A percentile compares a stretch with the other conserved stretches of the same genome.
Conservation (phyloP, 768 basidiomycete species). For the Leccinum fibrillosum region DNA sequence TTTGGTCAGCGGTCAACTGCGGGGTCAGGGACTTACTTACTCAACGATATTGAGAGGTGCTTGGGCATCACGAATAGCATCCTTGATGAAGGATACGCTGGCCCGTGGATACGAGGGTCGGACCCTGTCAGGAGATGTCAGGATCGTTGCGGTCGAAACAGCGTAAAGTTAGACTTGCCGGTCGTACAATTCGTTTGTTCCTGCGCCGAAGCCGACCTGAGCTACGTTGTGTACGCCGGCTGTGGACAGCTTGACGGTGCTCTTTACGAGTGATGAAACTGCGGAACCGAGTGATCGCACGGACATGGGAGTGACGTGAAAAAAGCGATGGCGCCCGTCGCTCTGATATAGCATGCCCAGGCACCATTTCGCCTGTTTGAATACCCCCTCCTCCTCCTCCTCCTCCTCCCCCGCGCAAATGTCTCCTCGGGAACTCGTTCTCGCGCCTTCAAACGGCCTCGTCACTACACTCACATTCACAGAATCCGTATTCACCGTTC, state of each 20-base stretch:
- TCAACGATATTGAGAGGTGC: constrained; percentile 62
- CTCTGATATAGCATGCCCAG: neutral
- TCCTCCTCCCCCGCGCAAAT: constrained; percentile 7
- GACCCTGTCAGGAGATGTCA: constrained; percentile 40
- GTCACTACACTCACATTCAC: constrained; percentile 26
- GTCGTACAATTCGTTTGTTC: constrained; percentile 84
- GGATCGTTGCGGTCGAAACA: neutral
- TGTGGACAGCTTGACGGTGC: constrained; percentile 26
- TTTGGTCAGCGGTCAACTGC: neutral
- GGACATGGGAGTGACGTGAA: neutral
- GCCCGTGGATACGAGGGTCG: constrained; percentile 79
- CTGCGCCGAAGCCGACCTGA: constrained; percentile 68
- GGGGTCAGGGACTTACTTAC: constrained; percentile 37
- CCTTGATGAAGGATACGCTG: constrained; percentile 60
- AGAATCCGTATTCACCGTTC: constrained; percentile 26
- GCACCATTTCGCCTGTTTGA: neutral
- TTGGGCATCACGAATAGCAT: constrained; percentile 35
- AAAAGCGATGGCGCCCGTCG: neutral
- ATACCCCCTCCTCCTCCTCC: neutral
- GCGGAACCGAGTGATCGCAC: constrained; percentile 3
- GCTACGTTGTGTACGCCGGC: constrained; percentile 60
- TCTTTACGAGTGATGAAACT: neutral
- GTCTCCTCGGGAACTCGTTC: constrained; percentile 19
- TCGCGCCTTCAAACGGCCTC: constrained; percentile 13
- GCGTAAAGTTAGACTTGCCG: constrained; percentile 36